A percentile compares a stretch with the other conserved stretches of the same genome.
Evolutionary conservation across 441 rosid species (phyloP).

Genomic region (Metrosideros polymorpha): DNA sequence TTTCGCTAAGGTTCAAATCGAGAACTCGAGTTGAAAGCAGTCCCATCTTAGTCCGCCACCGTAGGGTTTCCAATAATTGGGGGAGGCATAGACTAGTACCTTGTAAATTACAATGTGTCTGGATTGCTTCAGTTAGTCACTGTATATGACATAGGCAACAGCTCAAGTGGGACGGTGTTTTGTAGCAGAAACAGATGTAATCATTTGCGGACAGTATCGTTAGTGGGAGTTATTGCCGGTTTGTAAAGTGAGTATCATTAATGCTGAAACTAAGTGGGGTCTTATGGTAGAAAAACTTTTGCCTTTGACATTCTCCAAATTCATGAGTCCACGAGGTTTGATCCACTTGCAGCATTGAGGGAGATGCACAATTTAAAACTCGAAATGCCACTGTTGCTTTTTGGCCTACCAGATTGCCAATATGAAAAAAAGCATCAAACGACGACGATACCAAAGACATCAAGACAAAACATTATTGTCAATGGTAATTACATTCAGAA

Average conservation of each 20-base stretch:
- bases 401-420: constrained; percentile 11
- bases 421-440: constrained; percentile 16
- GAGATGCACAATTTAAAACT: neutral
- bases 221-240: neutral
- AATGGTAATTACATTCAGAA: neutral
- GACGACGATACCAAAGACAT: neutral
- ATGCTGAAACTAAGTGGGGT: neutral
- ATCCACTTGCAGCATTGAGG: neutral
- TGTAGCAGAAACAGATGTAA: neutral
- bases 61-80: neutral
- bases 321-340: neutral
- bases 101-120: neutral
- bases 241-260: neutral
- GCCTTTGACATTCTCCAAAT: neutral
- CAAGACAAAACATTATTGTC: neutral
- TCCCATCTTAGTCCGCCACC: neutral
- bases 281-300: neutral
- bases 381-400: constrained; percentile 2
- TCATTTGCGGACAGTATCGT: neutral
- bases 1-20: constrained; percentile 46
- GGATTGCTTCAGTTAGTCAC: neutral
- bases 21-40: constrained; percentile 7
- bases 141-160: neutral
- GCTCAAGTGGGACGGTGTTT: neutral
- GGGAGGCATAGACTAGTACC: neutral